These are phyloP conservation scores for Pyrenula aspistea DNA, from an alignment of 495 filamentous ascomycete genomes.

Conservation along the genomic window DNA sequence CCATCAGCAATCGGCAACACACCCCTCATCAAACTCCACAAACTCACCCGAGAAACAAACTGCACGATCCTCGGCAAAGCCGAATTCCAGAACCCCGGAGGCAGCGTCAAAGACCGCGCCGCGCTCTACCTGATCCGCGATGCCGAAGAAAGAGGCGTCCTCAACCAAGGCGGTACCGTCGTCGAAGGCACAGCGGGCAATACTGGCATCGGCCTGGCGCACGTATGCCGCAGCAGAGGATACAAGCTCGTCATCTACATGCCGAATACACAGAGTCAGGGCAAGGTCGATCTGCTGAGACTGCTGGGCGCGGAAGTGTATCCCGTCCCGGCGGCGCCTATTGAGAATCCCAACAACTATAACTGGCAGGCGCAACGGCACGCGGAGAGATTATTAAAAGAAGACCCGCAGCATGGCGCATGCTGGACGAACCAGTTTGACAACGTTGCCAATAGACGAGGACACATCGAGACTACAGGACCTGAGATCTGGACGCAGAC, in stretches of 20 bases:
- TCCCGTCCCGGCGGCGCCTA: constrained; percentile 95
- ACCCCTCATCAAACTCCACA: constrained; percentile 80
- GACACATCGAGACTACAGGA: constrained; percentile 92
- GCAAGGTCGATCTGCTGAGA: constrained; percentile 88
- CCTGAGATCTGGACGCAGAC: constrained; percentile 98
- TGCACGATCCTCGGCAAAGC: constrained; percentile 94
- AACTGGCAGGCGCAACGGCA: constrained; percentile 90
- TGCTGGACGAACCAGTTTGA: constrained; percentile 99
- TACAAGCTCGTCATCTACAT: constrained; percentile 98
- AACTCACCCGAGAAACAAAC: constrained; percentile 79
- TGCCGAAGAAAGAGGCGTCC: constrained; percentile 76
- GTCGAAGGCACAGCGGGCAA: constrained; percentile 96
- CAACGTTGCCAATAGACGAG: constrained; percentile 84
- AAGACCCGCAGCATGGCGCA: constrained; percentile 23
- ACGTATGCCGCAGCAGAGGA: constrained; percentile 87
- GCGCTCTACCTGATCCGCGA: constrained; percentile 89
- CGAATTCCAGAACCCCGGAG: constrained; percentile 97
- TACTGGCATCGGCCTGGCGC: constrained; percentile 93
- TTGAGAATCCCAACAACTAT: constrained; percentile 92
- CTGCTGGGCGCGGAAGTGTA: constrained; percentile 93
- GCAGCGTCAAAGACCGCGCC: constrained; percentile 91
- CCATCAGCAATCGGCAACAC: constrained; percentile 86
- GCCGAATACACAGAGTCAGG: constrained; percentile 96
- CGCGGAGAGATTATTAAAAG: constrained; percentile 69
- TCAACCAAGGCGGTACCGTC: constrained; percentile 80